These are phyloP conservation scores for Hapsidospora chrysogenum DNA, from an alignment of 495 filamentous ascomycete species.

Conservation along the genomic window DNA sequence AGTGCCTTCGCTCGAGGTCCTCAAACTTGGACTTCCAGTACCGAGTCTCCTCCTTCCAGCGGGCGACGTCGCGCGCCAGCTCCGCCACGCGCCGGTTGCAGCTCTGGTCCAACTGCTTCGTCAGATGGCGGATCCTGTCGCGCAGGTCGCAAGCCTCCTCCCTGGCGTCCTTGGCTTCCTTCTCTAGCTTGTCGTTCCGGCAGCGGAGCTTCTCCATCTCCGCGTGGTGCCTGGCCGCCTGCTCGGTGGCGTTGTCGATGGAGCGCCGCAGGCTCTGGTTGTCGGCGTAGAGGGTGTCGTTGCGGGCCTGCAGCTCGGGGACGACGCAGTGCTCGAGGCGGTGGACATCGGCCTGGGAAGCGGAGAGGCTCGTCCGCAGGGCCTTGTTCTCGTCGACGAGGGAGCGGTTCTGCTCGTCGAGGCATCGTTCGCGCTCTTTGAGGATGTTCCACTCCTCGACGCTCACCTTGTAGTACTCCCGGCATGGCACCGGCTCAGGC, in stretches of 20 bases:
- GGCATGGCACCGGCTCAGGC: constrained; percentile 11
- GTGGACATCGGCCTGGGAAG: constrained; percentile 1
- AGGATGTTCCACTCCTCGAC: constrained; percentile 8
- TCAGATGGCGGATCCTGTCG: constrained; percentile 1
- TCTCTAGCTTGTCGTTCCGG: constrained; percentile 3
- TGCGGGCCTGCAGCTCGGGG: constrained; percentile 6
- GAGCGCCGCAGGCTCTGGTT: constrained; percentile 3
- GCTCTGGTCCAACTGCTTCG: background rate
- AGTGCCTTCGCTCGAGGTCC: constrained; percentile 1
- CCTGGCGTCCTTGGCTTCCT: background rate
- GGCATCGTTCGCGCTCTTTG: constrained; percentile 2
- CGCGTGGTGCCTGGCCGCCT: constrained; percentile 2
- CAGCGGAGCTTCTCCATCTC: constrained; percentile 8
- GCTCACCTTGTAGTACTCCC: constrained; percentile 10
- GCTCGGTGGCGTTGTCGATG: constrained; percentile 1
- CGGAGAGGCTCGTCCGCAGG: constrained; percentile 4
- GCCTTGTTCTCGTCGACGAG: constrained; percentile 6
- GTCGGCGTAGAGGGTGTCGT: constrained; percentile 8
- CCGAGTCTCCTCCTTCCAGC: background rate
- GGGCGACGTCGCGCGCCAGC: background rate
- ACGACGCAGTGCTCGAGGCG: constrained; percentile 1
- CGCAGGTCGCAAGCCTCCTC: constrained; percentile 1
- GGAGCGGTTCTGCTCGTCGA: constrained; percentile 6
- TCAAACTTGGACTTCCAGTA: background rate
- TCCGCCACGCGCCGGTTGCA: constrained; percentile 1